Conservation (phyloP, 2,329 filamentous ascomycete species). For the Thielaviopsis populi region DNA sequence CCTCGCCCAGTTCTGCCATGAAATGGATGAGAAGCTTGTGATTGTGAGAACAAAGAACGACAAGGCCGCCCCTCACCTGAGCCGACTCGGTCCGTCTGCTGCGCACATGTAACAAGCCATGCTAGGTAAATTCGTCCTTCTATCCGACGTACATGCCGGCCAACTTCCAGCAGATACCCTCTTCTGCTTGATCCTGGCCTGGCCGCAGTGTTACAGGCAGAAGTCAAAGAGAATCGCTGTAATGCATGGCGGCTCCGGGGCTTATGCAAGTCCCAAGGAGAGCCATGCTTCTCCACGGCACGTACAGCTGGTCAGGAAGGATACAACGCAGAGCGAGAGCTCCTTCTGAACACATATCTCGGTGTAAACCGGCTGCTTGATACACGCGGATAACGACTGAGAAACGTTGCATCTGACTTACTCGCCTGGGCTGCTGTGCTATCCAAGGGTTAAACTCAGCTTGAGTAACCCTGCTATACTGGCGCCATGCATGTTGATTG, state of each 20-base stretch:
- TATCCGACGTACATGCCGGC: background rate
- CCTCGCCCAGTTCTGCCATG: background rate
- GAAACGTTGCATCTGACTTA: background rate
- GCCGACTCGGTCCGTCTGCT: background rate
- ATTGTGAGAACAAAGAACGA: background rate
- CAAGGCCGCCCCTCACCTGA: background rate
- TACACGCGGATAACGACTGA: background rate
- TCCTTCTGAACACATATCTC: background rate
- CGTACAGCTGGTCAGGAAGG: constrained; percentile 3
- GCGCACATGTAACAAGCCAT: background rate
- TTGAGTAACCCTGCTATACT: background rate
- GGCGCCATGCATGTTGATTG: background rate
- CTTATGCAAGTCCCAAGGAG: background rate
- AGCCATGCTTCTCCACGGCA: background rate
- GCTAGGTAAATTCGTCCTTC: background rate
- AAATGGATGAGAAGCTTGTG: background rate
- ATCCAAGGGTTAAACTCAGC: background rate
- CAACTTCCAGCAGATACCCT: background rate
- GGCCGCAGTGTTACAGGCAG: background rate
- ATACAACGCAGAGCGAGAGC: background rate
- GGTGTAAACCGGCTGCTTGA: background rate
- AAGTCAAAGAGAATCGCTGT: background rate
- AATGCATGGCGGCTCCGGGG: background rate
- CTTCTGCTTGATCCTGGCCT: too few relatives aligned
- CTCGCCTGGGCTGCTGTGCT: background rate